Percentiles rank a stretch among this genome's conserved stretches.
Conservation (phyloP, 805 yeast species). For the Candida odintsovae region DNA sequence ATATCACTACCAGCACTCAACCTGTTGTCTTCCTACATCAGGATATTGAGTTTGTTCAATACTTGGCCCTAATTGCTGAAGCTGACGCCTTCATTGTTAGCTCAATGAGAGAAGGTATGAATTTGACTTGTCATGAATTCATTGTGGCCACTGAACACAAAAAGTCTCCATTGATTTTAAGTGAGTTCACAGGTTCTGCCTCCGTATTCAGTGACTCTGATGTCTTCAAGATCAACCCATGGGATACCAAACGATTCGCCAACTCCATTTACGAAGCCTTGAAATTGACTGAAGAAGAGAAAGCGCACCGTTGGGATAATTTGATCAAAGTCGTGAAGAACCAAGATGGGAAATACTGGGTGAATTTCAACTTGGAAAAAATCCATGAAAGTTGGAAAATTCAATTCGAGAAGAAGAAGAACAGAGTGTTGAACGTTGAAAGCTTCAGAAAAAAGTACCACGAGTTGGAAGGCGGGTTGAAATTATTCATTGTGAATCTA, state of each 20-base stretch:
- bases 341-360: slow-evolving; percentile 77
- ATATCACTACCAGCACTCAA: slow-evolving; percentile 59
- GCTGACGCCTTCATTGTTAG: slow-evolving; percentile 87
- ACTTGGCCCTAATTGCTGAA: slow-evolving; percentile 76
- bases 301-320: slow-evolving; percentile 52
- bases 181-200: slow-evolving; percentile 96
- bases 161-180: slow-evolving; percentile 76
- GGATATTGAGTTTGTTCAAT: slow-evolving; percentile 85
- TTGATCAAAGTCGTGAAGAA: slow-evolving; percentile 53
- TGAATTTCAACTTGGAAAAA: slow-evolving; percentile 44
- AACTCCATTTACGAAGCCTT: slow-evolving; percentile 60
- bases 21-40: slow-evolving; percentile 87
- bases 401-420: slow-evolving; percentile 35
- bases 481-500: slow-evolving; percentile 41
- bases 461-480: slow-evolving; percentile 20
- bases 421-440: slow-evolving; percentile 27
- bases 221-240: slow-evolving; percentile 80
- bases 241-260: slow-evolving; percentile 71
- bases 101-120: slow-evolving; percentile 95
- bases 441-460: slow-evolving; percentile 25
- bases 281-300: slow-evolving; percentile 57
- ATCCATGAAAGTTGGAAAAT: slow-evolving; percentile 49
- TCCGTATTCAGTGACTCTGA: slow-evolving; percentile 61
- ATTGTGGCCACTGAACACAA: slow-evolving; percentile 65
- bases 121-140: slow-evolving; percentile 92